Base-by-base conservation (phyloP, 2,329 filamentous ascomycete species). In the Alternaria ethzedia region DNA sequence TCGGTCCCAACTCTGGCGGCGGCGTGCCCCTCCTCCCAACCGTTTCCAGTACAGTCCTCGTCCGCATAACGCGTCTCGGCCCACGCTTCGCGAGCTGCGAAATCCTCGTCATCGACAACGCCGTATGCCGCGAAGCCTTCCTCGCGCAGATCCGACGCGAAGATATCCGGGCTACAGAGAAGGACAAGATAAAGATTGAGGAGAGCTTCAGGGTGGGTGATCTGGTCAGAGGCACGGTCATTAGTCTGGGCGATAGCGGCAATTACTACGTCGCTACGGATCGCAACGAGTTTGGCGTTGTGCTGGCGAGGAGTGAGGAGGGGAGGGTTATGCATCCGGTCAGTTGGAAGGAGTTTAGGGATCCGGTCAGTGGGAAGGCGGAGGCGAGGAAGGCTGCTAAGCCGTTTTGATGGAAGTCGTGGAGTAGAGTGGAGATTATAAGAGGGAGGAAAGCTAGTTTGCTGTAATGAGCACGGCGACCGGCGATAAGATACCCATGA, bases 261-360 rank as follows among this genome's bases (percentile, higher is more conserved):
- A 97, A 93, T 74, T 99, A 98, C 79, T 99, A 97, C 79, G 86
- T 97, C n/a, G 92, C 90, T 25, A 99, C 96, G 2, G 93, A 94
- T 26, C 89, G 89, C 70, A 98, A 99, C 80, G 92, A 97, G 78
- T 85, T 97, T 44, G 96, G 96, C 3, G 95, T 98, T 62, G 92
- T 99, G 43, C 92, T 98, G 89, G 96, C 95, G 10, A 90, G 88
- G 71, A 96, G 93, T 77, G 93, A 97, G 78, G 88, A 87, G 3
- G 94, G 94, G 1, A 95, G 96, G 81, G 88, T 91, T 72, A 97
- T 98, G 94, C 91, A 91, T 74, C 95, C 96, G 2, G 87, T 97
- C 59, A 96, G 90, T 80, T 99, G 96, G 96, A 96, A 91, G 83
- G 95, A 98, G 82, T 97, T 96, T 83, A 87, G 88, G 75, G 95